Base-by-base conservation (phyloP, 768 basidiomycete genomes). In the Thelephora ganbajun region DNA sequence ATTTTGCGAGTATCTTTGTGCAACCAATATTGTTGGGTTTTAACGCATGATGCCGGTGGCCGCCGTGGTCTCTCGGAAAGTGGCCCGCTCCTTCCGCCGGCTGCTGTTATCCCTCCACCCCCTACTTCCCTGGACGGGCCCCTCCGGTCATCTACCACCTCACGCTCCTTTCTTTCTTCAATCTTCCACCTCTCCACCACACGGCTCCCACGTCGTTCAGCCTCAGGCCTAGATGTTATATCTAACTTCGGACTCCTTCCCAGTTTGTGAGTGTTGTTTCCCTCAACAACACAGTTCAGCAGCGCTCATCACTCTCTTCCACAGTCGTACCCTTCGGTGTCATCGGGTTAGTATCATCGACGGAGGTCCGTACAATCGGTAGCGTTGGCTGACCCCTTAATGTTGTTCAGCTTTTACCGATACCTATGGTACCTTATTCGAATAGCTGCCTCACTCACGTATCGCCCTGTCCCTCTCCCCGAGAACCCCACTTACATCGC, bases 341-440 rank as follows among this genome's bases (percentile, higher is more conserved):
- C 60, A 88, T 88, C 61, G 88, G 84, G 85, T 86, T 52, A 51
- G 75, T 63, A 11, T 13, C 41, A 30, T 30, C 26, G 35, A 22
- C 36, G 36, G n/a, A 36, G 20, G 30, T 18, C 34, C 46, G 35
- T 33, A 33, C 47, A 2, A 3, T 7, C 42, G 6, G 46, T 13
- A 18, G 23, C 35, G 41, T 50, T 53, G 37, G 54, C 46, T 20
- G 23, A 43, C 14, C 19, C 41, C 20, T 23, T 44, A n/a, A 22
- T 41, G 37, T 44, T 23, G 22, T 43, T 9, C 61, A 91, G 90
- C 44, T 92, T 93, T 62, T 93, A 87, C 68, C 88, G 89, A 39
- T 93, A 93, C 69, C 71, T 93, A 50, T 93, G 90, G 91, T 94
- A 83, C 64, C 59, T 82, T 56, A 90, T 96, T 54, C 86, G 90